Base-by-base conservation (phyloP, 306 rosid species). In the Lablab purpureus region DNA sequence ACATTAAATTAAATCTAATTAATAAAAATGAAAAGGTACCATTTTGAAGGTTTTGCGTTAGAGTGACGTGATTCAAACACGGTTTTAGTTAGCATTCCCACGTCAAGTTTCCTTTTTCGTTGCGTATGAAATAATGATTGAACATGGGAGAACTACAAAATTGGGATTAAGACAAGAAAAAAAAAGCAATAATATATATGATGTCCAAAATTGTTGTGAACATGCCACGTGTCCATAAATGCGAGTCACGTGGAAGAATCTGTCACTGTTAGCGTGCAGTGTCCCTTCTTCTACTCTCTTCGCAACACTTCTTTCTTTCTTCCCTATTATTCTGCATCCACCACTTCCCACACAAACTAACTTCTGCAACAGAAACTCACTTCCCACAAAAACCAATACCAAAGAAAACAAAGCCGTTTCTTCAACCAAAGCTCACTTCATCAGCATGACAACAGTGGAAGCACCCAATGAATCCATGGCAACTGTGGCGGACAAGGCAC, bases 401-500 rank as follows among this genome's bases (percentile, higher is more conserved):
- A 41, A 0, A 43, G 49, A 43, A 43, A 43, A 11, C 49, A 11
- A 43, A 43, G 11, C 1, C 4, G 18, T 9, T 18, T 51, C 36
- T 8, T 1, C 17, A 40, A 14, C 34, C 76, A 51, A 17, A 23
- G 2, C 34, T 25, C 43, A 10, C 6, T 40, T 14, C 9, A 45
- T 60, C 45, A 43, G 12, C 5, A 43, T 43, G 60, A 7, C 60
- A 19, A 28, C 77, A 18, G 23, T 18, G 19, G 87, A 80, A 73
- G 17, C 77, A 63, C 21, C 87, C 62, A 15, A 18, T 2, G 86
- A 81, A 6, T 78, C 90, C 75, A 69, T 81, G 82, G 17, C 88
- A 8, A 87, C 90, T 2, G 86, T 69, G 56, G 90, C 90, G 1
- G 78, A 65, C 5, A 84, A 64, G 77, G 87, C 90, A 4, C 90